Evolutionary conservation across 768 basidiomycete species (phyloP), one percentile per base, ranked within the genome.

Genomic region (Lepiota brunneoincarnata): DNA sequence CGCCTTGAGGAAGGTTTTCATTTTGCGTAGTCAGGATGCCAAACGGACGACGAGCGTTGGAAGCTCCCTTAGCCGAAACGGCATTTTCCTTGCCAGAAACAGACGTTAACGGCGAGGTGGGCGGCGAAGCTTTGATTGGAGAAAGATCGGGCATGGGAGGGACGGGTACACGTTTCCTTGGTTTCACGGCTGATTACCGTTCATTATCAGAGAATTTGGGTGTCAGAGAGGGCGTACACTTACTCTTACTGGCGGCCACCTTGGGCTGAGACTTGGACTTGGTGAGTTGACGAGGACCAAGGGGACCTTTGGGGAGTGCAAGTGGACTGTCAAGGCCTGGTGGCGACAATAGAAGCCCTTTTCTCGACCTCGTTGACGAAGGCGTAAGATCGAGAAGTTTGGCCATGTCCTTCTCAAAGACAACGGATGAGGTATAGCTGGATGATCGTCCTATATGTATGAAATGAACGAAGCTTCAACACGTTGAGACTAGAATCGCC

Each of bases 121-220:
- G 73, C n/a, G 79, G 78, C 7, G 80, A 81, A n/a, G 73, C 79
- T 60, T 79, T 78, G 67, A 81, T 76, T 2, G 80, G 78, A 2
- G 79, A 78, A 23, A 81, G 67, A 53, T 77, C 76, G 24, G 61
- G 60, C 36, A 70, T 51, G 14, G 69, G 67, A 0, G 69, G 66
- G 0, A 63, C 67, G 11, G 66, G 67, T 10, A 59, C 64, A 20
- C 75, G 75, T 57, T 74, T 80, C 54, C 72, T 69, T 14, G 71
- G 64, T 51, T 68, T 70, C 20, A 63, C 67, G 63, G 64, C 53
- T 54, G 38, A 31, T 54, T 40, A 39, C 9, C 53, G n/a, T 47
- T 47, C 39, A 24, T 21, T 24, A 31, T 35, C n/a, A 41, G n/a
- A 26, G n/a, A 41, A 31, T 31, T 31, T 49, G 31, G 23, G 38